Base-by-base conservation (phyloP, 148 eudicot species). In the Camellia granthamiana region DNA sequence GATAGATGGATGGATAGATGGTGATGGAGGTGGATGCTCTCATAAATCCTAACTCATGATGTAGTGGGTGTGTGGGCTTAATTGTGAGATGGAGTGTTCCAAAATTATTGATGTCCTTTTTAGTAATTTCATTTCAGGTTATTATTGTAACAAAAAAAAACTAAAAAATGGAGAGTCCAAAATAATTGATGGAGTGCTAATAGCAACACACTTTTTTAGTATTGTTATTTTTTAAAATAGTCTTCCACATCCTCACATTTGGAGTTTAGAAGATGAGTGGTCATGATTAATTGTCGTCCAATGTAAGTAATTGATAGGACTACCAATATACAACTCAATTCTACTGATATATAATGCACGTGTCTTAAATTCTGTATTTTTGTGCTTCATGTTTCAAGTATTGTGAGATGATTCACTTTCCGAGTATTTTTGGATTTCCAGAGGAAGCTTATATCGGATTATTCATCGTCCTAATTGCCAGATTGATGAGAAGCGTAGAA, bases 371-470 rank as follows among this genome's bases (percentile, higher is more conserved):
- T 55, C 2, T 10, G 15, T 67, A 76, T 8, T 64, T 56, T 56
- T 51, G 66, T 66, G 44, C 77, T 12, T 58, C 8, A 46, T n/a
- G 46, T 64, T 74, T 47, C 11, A 49, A 41, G 44, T 82, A 72
- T 58, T 64, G 11, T 54, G 72, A 71, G 75, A 79, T 70, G 69
- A 7, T 19, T 81, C 66, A 69, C 56, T 72, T 63, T 74, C 12
- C 73, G 16, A 42, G 38, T 41, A 68, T 41, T 65, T 64, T 65
- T 74, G 81, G 54, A 60, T 80, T 82, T 88, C 80, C 87, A 96
- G 99, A 81, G 99, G 99, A 85, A 97, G 99, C 89, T 92, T 97
- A 76, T 97, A 92, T 75, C 95, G 97, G 84, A 92, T 94, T 72
- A 92, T 97, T 81, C 99, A 97, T 87, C 99, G 98, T 81, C 98